Evolutionary conservation across 169 alveolate species (phyloP).

Genomic region (Plasmodium gallinaceum): DNA sequence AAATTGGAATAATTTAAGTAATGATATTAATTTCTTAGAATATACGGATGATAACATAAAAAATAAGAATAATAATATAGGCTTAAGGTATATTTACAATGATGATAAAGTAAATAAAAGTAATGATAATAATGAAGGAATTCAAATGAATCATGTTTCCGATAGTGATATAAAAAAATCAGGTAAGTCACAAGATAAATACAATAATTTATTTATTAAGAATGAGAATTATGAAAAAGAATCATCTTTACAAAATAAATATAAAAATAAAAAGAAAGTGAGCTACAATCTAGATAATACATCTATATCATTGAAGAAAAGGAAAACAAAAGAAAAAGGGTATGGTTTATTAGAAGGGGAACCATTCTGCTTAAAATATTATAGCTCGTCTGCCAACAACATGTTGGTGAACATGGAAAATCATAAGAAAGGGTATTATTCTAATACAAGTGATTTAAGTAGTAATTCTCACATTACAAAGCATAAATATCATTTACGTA

Average conservation of each 20-base stretch:
- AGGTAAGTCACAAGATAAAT: constrained; percentile 2
- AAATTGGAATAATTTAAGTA: too few relatives aligned
- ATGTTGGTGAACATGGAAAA: constrained; percentile 14
- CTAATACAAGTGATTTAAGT: constrained; percentile 69
- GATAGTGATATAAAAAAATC: constrained; percentile 40
- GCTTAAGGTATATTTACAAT: background rate
- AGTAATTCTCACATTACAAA: constrained; percentile 32
- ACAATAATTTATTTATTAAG: constrained; percentile 39
- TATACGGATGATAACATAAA: background rate
- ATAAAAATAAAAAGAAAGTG: constrained; percentile 53
- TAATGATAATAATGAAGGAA: constrained; percentile 10
- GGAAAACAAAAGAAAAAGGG: background rate
- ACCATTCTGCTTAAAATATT: constrained; percentile 29
- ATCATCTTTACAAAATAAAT: constrained; percentile 34
- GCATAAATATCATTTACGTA: constrained; percentile 68
- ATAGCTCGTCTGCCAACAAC: constrained; percentile 43
- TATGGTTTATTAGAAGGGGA: constrained; percentile 6
- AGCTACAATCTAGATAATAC: constrained; percentile 68
- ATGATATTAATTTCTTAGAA: background rate
- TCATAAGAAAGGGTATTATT: constrained; percentile 46
- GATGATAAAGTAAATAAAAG: constrained; percentile 22
- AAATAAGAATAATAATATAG: background rate
- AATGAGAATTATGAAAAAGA: constrained; percentile 38
- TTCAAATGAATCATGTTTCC: constrained; percentile 14
- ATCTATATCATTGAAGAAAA: constrained; percentile 53